Percentiles rank a stretch among this genome's conserved stretches.
Evolutionary conservation across 352 stramenopile species (phyloP).

Genomic region (Pythium phragmitis): DNA sequence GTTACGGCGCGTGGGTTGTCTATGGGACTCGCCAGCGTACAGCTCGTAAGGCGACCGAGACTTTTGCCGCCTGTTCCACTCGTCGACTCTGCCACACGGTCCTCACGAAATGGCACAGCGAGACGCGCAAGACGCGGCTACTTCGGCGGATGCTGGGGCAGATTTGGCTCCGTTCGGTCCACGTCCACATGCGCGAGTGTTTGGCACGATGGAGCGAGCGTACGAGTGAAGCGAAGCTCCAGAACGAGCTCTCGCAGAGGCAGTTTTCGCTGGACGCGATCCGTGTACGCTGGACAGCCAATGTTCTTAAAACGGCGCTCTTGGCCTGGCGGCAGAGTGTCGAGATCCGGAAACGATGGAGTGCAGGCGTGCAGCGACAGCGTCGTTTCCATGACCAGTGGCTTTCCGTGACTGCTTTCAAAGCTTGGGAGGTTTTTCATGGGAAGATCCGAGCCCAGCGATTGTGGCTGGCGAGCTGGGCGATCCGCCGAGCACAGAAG

Average conservation of each 20-base stretch:
- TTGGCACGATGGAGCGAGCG: constrained; percentile 36
- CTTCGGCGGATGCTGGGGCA: constrained; percentile 35
- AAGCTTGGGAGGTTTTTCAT: constrained; percentile 3
- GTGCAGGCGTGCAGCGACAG: background rate
- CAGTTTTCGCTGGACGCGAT: constrained; percentile 35
- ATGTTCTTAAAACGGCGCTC: constrained; percentile 12
- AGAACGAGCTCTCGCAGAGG: constrained; percentile 17
- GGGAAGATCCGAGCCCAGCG: background rate
- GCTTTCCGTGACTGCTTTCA: constrained; percentile 3
- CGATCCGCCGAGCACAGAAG: background rate
- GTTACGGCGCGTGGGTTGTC: constrained; percentile 1
- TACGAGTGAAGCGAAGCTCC: constrained; percentile 6
- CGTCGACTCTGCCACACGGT: background rate
- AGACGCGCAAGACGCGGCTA: constrained; percentile 22
- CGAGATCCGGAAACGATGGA: constrained; percentile 2
- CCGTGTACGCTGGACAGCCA: constrained; percentile 23
- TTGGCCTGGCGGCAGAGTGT: constrained; percentile 10
- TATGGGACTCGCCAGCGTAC: background rate
- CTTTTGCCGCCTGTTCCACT: background rate
- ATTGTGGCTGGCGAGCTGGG: constrained; percentile 7
- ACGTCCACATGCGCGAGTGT: constrained; percentile 31
- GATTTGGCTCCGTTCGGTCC: constrained; percentile 44
- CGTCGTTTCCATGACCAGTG: constrained; percentile 6
- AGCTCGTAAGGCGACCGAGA: background rate
- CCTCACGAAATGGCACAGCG: constrained; percentile 5